Base-by-base conservation (phyloP, 176 grass and related monocot species). In the maize (Zea mays) region DNA sequence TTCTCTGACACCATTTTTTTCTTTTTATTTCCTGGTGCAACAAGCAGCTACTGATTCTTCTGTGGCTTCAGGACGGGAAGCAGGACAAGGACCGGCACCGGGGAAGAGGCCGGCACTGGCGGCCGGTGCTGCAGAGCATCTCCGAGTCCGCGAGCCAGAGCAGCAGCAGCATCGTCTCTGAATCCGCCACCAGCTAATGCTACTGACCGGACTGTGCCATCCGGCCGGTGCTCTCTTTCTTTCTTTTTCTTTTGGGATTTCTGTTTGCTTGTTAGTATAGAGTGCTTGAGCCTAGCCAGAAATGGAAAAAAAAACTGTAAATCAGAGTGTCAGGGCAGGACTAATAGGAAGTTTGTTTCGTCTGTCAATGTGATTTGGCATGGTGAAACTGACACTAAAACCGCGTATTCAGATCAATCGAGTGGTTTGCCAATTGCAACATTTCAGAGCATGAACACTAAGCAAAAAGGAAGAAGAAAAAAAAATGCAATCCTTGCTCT, bases 81-180 rank as follows among this genome's bases (percentile, higher is more conserved):
- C 83, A 79, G 59, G 91, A 88, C 62, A 94, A 88, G 73, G 84
- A 88, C 67, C 73, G 77, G 71, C 80, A 83, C 66, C 88, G 77
- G 82, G 91, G 73, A 16, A 72, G 74, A 59, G 77, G 79, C 52
- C 85, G 92, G 62, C 78, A 98, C 71, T 98, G 95, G 95, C 91
- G 89, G 13, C 95, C 95, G 41, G 93, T 89, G 4, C 84, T 98
- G 80, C 69, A 88, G 83, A 98, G 95, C 80, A 98, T 98, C 73
- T 86, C 91, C 13, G 95, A 98, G 75, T 67, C 78, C 7, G 79
- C 79, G 19, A 82, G 78, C 60, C 93, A 88, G 71, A 71, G 68
- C 67, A 12, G 65, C 68, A 86, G 65, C 71, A 70, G 78, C 55
- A n/a, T 10, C 55, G 7, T 88, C 86, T 70, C 86, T 71, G 86